Conservation (phyloP, 495 filamentous ascomycete genomes). For the Neurospora sublineolata region DNA sequence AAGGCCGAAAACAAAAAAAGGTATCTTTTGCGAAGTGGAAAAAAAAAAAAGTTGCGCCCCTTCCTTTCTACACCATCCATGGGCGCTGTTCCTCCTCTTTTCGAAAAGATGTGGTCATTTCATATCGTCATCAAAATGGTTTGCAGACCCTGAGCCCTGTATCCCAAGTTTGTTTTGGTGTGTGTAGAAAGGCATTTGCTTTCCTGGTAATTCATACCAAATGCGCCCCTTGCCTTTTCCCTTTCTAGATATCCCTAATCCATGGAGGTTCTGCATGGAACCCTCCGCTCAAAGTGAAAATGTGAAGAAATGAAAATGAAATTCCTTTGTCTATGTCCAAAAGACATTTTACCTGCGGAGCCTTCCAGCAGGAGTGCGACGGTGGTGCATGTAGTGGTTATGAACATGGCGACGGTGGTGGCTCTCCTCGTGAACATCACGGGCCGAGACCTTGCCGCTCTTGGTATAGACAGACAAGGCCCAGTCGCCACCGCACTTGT, state of each 20-base stretch:
- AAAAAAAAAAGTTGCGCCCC: neutral
- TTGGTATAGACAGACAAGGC: conserved; percentile 32
- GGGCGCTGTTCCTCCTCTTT: neutral
- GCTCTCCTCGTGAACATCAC: neutral
- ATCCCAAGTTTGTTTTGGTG: neutral
- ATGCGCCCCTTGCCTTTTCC: neutral
- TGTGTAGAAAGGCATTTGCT: neutral
- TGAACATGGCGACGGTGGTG: conserved; percentile 13
- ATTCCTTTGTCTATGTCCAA: neutral
- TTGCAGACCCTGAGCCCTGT: neutral
- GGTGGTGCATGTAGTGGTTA: conserved; percentile 17
- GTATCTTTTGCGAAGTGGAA: neutral
- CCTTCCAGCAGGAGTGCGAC: conserved; percentile 7
- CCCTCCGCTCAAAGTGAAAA: neutral
- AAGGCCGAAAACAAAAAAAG: neutral
- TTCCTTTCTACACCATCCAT: neutral
- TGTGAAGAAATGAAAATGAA: neutral
- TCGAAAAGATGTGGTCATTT: neutral
- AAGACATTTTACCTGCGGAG: neutral
- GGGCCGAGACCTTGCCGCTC: conserved; percentile 10
- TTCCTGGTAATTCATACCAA: neutral
- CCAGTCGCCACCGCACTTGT: conserved; percentile 37
- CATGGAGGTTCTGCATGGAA: neutral
- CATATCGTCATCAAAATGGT: conserved; percentile 2
- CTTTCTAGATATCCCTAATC: neutral